phyloP scores from a whole-genome alignment of 345 rosid species.

The Citrus sinensis region DVS_A1.0 CM039162.1:21390501-21391000 shows the following conservation, averaged over 20 bases:
- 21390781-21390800: conserved; percentile 19
- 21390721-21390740: not conserved
- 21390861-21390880: not conserved
- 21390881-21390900: conserved; percentile 6
- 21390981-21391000: conserved; percentile 36
- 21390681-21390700: too few species aligned
- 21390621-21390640: not conserved
- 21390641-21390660: not conserved
- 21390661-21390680: too few species aligned
- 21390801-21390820: conserved; percentile 30
- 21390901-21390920: conserved; percentile 40
- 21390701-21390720: not conserved
- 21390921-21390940: conserved; percentile 32
- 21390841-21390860: not conserved
- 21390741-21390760: not conserved
- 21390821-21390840: not conserved
- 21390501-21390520: too few species aligned
- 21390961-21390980: conserved; percentile 44
- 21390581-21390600: not conserved
- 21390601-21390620: conserved; percentile 1
- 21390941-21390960: conserved; percentile 38
- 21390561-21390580: not conserved
- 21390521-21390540: too few species aligned
- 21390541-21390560: too few species aligned
- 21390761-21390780: not conserved